phyloP scores from a whole-genome alignment of 208 protist species.

The Angomonas ambiguus region DNA sequence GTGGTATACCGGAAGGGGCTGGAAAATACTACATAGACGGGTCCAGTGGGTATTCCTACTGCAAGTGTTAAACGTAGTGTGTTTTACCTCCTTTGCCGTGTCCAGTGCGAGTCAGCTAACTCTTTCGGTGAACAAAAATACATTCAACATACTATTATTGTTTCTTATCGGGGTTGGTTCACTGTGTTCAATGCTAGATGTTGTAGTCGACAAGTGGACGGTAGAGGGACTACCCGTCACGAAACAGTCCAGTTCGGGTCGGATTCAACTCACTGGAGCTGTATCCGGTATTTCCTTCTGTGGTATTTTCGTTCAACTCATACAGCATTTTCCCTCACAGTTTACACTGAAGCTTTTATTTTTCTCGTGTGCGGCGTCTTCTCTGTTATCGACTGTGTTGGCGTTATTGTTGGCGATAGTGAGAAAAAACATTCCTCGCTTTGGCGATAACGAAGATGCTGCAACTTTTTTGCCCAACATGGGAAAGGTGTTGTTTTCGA shows the following conservation, averaged over 20 bases:
- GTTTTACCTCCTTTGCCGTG: constrained; percentile 6
- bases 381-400: not conserved
- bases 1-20: too few relatives aligned
- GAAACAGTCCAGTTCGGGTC: not conserved
- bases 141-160: constrained; percentile 19
- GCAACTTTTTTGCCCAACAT: not conserved
- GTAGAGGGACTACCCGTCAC: constrained; percentile 15
- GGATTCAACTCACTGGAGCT: constrained; percentile 16
- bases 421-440: not conserved
- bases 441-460: not conserved
- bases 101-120: not conserved
- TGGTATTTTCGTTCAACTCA: constrained; percentile 15
- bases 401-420: not conserved
- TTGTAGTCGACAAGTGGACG: constrained; percentile 43
- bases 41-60: constrained; percentile 19
- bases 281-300: constrained; percentile 11
- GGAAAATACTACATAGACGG: constrained; percentile 7
- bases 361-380: not conserved
- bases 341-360: constrained; percentile 6
- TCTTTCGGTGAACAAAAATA: not conserved
- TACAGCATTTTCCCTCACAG: not conserved
- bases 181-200: constrained; percentile 34
- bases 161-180: constrained; percentile 22
- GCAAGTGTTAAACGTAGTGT: constrained; percentile 8
- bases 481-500: not conserved